phyloP scores from a whole-genome alignment of 2,329 filamentous ascomycete species.

The Emmonsia crescens region DNA sequence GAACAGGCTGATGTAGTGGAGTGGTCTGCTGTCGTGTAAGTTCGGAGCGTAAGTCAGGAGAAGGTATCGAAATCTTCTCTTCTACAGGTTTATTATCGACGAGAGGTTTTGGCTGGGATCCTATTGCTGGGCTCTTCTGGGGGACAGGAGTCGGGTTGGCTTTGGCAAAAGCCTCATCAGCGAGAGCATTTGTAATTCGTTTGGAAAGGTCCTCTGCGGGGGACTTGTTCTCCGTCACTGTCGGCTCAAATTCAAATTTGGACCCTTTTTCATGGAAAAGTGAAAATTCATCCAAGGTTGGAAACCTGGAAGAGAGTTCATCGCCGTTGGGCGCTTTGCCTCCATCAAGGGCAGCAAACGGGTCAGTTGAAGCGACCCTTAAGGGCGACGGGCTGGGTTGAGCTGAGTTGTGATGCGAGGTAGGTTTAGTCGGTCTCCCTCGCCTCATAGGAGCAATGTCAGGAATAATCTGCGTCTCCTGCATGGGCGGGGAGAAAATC shows the following conservation, averaged over 20 bases:
- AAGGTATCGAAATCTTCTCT: slow-evolving; percentile 16
- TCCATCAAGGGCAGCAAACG: slow-evolving; percentile 80
- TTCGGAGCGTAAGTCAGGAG: slow-evolving; percentile 19
- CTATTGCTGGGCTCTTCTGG: slow-evolving; percentile 21
- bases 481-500: slow-evolving; percentile 64
- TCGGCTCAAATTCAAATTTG: slow-evolving; percentile 70
- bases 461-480: slow-evolving; percentile 63
- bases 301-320: slow-evolving; percentile 76
- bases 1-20: slow-evolving; percentile 32
- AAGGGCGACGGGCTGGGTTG: slow-evolving; percentile 59
- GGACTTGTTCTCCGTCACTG: slow-evolving; percentile 35
- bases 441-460: slow-evolving; percentile 91
- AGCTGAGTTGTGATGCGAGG: slow-evolving; percentile 37
- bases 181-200: slow-evolving; percentile 62
- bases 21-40: slow-evolving; percentile 20
- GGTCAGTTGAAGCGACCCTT: slow-evolving; percentile 61
- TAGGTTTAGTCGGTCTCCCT: slow-evolving; percentile 55
- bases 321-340: slow-evolving; percentile 52
- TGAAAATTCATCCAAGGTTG: slow-evolving; percentile 85
- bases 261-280: slow-evolving; percentile 72
- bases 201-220: slow-evolving; percentile 48
- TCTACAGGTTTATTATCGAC: slow-evolving; percentile 12
- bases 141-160: slow-evolving; percentile 22
- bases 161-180: slow-evolving; percentile 69
- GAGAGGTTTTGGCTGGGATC: slow-evolving; percentile 13